Evolutionary conservation across 2,329 filamentous ascomycete genomes (phyloP).

Genomic region (Zymoseptoria passerinii): DNA sequence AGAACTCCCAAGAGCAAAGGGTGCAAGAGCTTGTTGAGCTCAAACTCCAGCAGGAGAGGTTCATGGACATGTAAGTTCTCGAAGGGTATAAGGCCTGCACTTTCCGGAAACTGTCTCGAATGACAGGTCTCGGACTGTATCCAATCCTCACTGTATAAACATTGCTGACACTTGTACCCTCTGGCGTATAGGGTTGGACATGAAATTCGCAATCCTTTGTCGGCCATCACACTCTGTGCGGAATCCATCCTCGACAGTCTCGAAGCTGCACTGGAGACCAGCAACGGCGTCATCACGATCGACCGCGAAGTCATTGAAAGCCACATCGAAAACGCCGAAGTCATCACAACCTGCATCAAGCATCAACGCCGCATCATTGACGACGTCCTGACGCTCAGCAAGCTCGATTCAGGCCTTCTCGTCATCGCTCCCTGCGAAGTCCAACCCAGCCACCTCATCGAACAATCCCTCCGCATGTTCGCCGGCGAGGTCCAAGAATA

Average conservation of each 20-base stretch:
- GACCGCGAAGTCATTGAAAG: constrained; percentile 7
- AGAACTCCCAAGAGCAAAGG: constrained; percentile 31
- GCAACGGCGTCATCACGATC: constrained; percentile 3
- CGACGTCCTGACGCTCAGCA: constrained; percentile 40
- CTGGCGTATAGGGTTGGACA: constrained; percentile 18
- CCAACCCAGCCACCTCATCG: constrained; percentile 27
- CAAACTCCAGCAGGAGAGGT: constrained; percentile 25
- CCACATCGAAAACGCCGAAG: constrained; percentile 22
- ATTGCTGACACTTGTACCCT: constrained; percentile 5
- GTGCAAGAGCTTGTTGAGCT: constrained; percentile 33
- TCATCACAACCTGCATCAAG: constrained; percentile 25
- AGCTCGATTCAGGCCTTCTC: constrained; percentile 25
- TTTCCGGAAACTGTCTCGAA: too few species aligned
- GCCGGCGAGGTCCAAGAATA: constrained; percentile 31
- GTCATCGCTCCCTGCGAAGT: constrained; percentile 32
- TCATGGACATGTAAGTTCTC: constrained; percentile 22
- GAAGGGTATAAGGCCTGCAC: too few species aligned
- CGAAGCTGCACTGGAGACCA: constrained; percentile 1
- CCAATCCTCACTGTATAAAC: constrained; percentile 16
- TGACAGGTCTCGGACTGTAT: background rate
- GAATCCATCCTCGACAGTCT: constrained; percentile 28
- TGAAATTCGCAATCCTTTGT: constrained; percentile 38
- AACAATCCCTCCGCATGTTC: constrained; percentile 32
- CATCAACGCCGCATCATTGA: constrained; percentile 38
- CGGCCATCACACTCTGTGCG: constrained; percentile 37